Evolutionary conservation across 2,329 filamentous ascomycete species (phyloP).

Genomic region (Fusarium haematococcum): DNA sequence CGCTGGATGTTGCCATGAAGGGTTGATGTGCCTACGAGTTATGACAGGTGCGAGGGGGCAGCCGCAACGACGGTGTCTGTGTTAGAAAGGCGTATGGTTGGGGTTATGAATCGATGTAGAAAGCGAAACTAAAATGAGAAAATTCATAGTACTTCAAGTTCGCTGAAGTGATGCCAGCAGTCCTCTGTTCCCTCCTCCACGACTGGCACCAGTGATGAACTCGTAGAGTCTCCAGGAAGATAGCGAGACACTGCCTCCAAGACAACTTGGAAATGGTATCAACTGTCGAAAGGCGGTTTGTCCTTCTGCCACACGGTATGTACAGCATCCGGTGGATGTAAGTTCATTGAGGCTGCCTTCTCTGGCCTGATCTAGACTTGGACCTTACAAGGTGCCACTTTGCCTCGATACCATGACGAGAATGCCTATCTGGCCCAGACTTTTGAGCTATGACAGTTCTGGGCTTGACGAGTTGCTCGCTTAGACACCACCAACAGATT

Average conservation of each 20-base stretch:
- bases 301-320: background rate
- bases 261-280: background rate
- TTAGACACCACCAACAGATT: background rate
- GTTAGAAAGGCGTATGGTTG: background rate
- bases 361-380: background rate
- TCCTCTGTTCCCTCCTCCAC: background rate
- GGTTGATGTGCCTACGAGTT: constrained; percentile 16
- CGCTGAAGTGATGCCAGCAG: background rate
- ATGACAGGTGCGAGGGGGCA: constrained; percentile 1
- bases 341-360: background rate
- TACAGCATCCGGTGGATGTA: background rate
- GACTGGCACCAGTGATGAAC: background rate
- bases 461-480: background rate
- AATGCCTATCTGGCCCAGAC: background rate
- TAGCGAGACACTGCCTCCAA: background rate
- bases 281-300: background rate
- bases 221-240: background rate
- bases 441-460: background rate
- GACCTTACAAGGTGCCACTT: background rate
- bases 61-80: background rate
- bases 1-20: background rate
- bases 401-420: background rate
- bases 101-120: background rate
- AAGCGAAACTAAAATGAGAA: background rate
- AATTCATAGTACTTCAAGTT: background rate